Conservation (phyloP, 2,329 filamentous ascomycete genomes). For the Didymella sp. region DNA sequence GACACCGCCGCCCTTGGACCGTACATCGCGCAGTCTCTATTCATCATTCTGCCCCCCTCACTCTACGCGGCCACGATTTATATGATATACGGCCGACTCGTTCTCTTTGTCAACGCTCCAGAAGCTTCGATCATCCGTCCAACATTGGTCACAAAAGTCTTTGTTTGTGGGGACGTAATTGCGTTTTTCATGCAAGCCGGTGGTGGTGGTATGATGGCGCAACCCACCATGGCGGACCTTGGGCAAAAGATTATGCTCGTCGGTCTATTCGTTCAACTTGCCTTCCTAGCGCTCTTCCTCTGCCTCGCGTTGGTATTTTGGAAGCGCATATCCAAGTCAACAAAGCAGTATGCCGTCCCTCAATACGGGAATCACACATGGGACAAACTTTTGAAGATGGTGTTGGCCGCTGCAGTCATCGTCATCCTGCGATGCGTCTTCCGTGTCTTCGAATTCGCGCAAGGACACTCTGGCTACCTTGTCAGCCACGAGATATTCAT, state of each 20-base stretch:
- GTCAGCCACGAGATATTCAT: conserved; percentile 53
- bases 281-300: conserved; percentile 36
- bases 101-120: conserved; percentile 50
- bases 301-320: conserved; percentile 33
- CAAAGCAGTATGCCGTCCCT: conserved; percentile 20
- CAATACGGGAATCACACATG: conserved; percentile 46
- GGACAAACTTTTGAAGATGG: conserved; percentile 48
- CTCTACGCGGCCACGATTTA: conserved; percentile 56
- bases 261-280: conserved; percentile 35
- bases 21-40: conserved; percentile 50
- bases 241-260: conserved; percentile 35
- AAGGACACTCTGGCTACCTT: conserved; percentile 55
- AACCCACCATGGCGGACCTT: conserved; percentile 19
- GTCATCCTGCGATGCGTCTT: conserved; percentile 60
- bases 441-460: conserved; percentile 57
- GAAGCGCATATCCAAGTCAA: conserved; percentile 27
- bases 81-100: conserved; percentile 53
- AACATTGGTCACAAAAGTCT: conserved; percentile 60
- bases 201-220: conserved; percentile 36
- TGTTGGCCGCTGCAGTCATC: conserved; percentile 54
- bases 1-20: conserved; percentile 22
- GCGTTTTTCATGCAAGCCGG: conserved; percentile 59
- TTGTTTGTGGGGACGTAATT: conserved; percentile 61
- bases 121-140: conserved; percentile 52
- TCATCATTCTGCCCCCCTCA: conserved; percentile 52